phyloP scores from a whole-genome alignment of 352 stramenopile genomes.

The Globisporangium solare region DNA sequence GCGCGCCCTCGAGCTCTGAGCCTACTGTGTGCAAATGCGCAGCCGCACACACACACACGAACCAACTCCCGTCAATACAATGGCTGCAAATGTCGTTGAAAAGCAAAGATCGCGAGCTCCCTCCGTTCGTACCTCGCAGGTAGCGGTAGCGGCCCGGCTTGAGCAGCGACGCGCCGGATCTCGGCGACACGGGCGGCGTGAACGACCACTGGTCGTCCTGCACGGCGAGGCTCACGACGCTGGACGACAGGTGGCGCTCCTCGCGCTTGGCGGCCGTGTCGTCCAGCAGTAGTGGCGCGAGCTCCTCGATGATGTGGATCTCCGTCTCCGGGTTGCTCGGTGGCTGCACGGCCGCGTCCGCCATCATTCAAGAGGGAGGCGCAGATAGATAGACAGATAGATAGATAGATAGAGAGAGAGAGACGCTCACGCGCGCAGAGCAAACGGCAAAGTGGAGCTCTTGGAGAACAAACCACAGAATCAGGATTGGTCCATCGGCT shows the following conservation, averaged over 20 bases:
- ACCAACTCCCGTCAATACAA: not conserved
- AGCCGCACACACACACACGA: not conserved
- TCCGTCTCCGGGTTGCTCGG: constrained; percentile 10
- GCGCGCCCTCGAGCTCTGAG: constrained; percentile 37
- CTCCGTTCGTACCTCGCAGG: constrained; percentile 31
- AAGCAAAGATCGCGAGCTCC: not conserved
- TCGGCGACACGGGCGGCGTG: constrained; percentile 33
- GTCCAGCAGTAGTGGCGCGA: constrained; percentile 4
- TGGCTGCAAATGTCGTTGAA: not conserved
- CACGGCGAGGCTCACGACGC: constrained; percentile 42
- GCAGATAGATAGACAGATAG: too few species aligned
- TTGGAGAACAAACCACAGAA: too few species aligned
- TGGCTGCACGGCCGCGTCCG: not conserved
- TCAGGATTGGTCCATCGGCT: too few species aligned
- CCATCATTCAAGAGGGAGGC: not conserved
- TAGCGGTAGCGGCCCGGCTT: constrained; percentile 48
- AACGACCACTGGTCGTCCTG: constrained; percentile 62
- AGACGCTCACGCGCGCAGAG: not conserved
- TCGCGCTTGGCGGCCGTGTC: constrained; percentile 10
- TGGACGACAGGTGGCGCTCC: constrained; percentile 41
- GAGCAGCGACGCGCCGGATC: constrained; percentile 22
- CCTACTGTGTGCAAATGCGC: constrained; percentile 7
- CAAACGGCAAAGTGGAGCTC: too few species aligned
- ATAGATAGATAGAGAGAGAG: too few species aligned
- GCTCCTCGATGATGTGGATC: constrained; percentile 12